Conservation (phyloP, 2,329 filamentous ascomycete genomes). For the Cytospora piceicola region DNA sequence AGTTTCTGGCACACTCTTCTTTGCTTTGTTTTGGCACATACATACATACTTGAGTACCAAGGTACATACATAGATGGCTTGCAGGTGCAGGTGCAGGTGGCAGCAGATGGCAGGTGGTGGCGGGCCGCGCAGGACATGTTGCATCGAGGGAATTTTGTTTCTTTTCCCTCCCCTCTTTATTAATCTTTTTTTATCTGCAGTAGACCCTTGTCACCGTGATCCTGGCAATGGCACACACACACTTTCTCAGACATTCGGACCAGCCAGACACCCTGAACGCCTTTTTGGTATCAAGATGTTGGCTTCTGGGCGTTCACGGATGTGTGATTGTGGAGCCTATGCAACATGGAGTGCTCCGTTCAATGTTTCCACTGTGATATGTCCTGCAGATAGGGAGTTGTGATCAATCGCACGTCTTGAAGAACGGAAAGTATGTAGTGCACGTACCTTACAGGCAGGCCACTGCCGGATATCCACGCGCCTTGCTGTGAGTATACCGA, state of each 20-base stretch:
- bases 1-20: not conserved
- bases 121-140: not conserved
- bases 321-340: not conserved
- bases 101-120: not conserved
- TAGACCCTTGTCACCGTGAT: constrained; percentile 1
- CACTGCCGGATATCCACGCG: no score
- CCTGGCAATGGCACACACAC: constrained; percentile 1
- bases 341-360: not conserved
- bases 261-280: not conserved
- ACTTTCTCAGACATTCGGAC: no score
- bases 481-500: no score
- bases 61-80: not conserved
- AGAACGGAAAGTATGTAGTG: not conserved
- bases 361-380: not conserved
- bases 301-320: not conserved
- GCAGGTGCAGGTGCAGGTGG: not conserved
- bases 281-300: not conserved
- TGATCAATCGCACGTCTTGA: not conserved
- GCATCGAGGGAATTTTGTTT: not conserved
- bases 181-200: not conserved
- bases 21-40: not conserved
- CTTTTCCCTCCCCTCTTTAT: no score
- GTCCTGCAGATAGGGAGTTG: not conserved
- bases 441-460: no score
- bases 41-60: not conserved